Conservation (phyloP, 257 asterid species). For the Voacanga thouarsii region DNA sequence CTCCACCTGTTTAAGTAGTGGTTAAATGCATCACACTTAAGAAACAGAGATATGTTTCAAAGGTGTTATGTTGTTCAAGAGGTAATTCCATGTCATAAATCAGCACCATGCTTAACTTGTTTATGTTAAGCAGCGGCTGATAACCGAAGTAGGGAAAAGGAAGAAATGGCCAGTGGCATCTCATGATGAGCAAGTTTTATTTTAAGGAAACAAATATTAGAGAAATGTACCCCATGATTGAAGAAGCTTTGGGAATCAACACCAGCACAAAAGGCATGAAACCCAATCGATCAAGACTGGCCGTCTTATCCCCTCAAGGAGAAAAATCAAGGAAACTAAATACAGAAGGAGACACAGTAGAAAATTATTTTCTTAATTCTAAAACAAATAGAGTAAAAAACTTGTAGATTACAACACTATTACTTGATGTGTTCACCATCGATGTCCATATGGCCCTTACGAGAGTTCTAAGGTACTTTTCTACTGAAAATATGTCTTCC, state of each 20-base stretch:
- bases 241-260: neutral
- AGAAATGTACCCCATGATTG: neutral
- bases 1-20: neutral
- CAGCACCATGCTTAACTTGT: neutral
- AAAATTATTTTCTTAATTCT: neutral
- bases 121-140: neutral
- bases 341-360: neutral
- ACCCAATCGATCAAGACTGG: slow-evolving; percentile 4
- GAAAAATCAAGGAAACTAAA: neutral
- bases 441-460: neutral
- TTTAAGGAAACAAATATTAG: neutral
- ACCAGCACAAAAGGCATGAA: neutral
- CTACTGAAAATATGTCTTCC: neutral
- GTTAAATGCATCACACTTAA: neutral
- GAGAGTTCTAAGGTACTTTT: neutral
- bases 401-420: no score
- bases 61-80: neutral
- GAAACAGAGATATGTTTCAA: neutral
- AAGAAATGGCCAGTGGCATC: neutral
- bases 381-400: neutral
- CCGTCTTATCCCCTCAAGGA: neutral
- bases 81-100: neutral
- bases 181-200: neutral
- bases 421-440: neutral
- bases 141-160: neutral